Percentiles rank a stretch among this genome's conserved stretches.
These are phyloP conservation scores for Magnolia kwangsiensis DNA, from an alignment of 164 flowering plant genomes.

Conservation along the genomic window DNA sequence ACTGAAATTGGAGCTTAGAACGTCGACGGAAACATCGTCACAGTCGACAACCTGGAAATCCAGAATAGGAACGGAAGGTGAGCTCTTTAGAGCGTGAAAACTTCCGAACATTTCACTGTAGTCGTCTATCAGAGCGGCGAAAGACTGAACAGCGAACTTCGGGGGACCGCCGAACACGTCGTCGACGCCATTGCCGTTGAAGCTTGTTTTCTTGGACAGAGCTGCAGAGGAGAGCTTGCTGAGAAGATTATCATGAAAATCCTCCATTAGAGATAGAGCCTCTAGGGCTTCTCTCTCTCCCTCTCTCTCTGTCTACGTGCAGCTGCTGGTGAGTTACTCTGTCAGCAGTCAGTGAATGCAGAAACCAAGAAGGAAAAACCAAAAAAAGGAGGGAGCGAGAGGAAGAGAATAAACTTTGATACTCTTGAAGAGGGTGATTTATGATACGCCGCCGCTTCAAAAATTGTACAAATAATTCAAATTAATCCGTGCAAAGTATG, in stretches of 20 bases:
- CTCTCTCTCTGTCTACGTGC: neutral
- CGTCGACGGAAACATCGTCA: conserved; percentile 20
- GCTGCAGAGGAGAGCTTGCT: conserved; percentile 6
- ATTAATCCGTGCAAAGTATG: too few species aligned
- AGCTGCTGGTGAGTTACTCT: neutral
- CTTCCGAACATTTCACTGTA: conserved; percentile 80
- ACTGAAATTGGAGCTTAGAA: conserved; percentile 43
- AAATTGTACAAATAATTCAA: too few species aligned
- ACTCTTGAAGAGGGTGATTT: too few species aligned
- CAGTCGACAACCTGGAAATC: conserved; percentile 46
- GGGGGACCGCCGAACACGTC: conserved; percentile 74
- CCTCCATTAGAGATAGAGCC: conserved; percentile 8
- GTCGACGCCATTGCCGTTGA: conserved; percentile 44
- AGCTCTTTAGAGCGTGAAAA: conserved; percentile 46
- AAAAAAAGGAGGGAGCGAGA: neutral
- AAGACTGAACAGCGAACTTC: conserved; percentile 39
- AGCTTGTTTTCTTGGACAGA: conserved; percentile 20
- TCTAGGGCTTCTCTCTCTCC: neutral
- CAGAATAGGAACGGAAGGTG: conserved; percentile 58
- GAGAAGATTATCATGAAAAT: conserved; percentile 1
- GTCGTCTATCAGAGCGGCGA: conserved; percentile 67
- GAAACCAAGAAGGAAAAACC: neutral
- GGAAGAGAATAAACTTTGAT: neutral
- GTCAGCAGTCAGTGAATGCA: neutral
- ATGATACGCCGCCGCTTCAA: too few species aligned